Conservation (phyloP, 176 grass and related monocot species). For the Carex parvula region DNA sequence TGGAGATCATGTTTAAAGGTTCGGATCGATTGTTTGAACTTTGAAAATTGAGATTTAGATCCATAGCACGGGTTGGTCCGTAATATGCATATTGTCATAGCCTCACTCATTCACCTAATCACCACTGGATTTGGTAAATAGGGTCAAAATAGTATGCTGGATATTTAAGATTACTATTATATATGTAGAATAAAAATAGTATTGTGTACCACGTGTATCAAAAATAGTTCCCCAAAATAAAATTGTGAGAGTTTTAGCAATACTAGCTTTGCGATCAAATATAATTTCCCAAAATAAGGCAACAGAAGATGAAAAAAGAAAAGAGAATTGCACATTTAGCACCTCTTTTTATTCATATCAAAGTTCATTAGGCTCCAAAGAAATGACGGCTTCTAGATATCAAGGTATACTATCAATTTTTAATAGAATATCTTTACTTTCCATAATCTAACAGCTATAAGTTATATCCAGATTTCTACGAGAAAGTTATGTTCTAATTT, state of each 20-base stretch:
- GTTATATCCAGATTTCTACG: not conserved
- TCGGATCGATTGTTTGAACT: too few species aligned
- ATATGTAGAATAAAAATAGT: not conserved
- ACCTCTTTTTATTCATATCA: not conserved
- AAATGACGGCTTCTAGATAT: not conserved
- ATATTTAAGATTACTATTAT: not conserved
- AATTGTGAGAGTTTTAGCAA: not conserved
- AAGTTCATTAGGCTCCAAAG: not conserved
- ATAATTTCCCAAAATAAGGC: not conserved
- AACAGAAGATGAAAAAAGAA: not conserved
- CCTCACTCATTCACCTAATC: not conserved
- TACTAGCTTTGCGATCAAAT: not conserved
- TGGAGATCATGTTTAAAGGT: too few species aligned
- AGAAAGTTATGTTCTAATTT: not conserved
- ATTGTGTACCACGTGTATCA: not conserved
- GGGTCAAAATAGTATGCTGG: not conserved
- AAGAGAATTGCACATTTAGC: not conserved
- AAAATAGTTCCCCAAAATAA: not conserved
- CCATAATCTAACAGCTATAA: not conserved
- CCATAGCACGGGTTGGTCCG: too few species aligned
- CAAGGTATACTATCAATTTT: not conserved
- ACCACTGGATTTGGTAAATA: not conserved
- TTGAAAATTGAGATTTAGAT: too few species aligned
- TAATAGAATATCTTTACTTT: not conserved
- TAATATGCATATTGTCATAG: too few species aligned